phyloP scores from a whole-genome alignment of 2,329 filamentous ascomycete species.

The Fusarium pseudonygamai region DNA sequence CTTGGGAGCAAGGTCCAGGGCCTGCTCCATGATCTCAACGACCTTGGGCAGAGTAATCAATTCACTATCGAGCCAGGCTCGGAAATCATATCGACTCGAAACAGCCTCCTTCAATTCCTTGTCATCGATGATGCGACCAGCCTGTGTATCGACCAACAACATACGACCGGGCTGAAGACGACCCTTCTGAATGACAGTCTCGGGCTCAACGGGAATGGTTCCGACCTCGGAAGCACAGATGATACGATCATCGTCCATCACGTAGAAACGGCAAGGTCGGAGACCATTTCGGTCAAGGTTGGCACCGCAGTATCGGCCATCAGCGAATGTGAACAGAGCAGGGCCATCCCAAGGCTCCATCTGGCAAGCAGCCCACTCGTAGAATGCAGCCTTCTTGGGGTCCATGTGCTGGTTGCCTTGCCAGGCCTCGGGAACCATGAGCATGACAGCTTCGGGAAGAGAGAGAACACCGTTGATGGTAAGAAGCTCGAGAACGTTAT shows the following conservation, averaged over 20 bases:
- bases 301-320: slow-evolving; percentile 95
- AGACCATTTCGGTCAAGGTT: slow-evolving; percentile 97
- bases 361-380: slow-evolving; percentile 97
- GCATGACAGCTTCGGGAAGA: slow-evolving; percentile 94
- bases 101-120: slow-evolving; percentile 90
- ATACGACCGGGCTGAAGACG: slow-evolving; percentile 94
- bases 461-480: slow-evolving; percentile 97
- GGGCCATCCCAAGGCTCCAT: slow-evolving; percentile 99
- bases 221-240: slow-evolving; percentile 97
- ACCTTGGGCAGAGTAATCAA: slow-evolving; percentile 84
- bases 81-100: slow-evolving; percentile 86
- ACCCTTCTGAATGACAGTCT: slow-evolving; percentile 90
- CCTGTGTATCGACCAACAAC: slow-evolving; percentile 91
- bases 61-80: slow-evolving; percentile 86
- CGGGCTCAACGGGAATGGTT: slow-evolving; percentile 89
- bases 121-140: slow-evolving; percentile 93
- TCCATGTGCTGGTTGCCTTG: slow-evolving; percentile 94
- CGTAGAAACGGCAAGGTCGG: slow-evolving; percentile 94
- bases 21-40: slow-evolving; percentile 67
- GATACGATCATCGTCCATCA: slow-evolving; percentile 95
- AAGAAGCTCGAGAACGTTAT: slow-evolving; percentile 93
- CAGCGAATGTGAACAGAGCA: slow-evolving; percentile 95
- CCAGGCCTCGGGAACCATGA: slow-evolving; percentile 99
- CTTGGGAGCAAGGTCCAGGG: slow-evolving; percentile 71
- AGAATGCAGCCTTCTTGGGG: slow-evolving; percentile 94